Evolutionary conservation across 345 rosid genomes (phyloP).

Genomic region (Pseudoturritis turrita): DNA sequence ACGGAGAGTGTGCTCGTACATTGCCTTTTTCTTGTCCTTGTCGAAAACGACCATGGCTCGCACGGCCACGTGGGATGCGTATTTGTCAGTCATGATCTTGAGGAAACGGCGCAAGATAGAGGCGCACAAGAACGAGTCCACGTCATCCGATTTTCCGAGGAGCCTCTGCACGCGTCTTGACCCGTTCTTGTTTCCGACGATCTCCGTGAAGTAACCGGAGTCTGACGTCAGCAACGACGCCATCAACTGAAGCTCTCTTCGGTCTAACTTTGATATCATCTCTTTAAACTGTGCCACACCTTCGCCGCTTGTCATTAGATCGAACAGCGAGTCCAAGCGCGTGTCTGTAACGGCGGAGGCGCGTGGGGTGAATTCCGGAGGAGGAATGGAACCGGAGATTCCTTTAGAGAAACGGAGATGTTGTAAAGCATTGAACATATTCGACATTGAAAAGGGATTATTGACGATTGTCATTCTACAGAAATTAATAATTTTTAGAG

Average conservation of each 20-base stretch:
- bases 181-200: background rate
- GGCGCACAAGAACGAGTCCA: background rate
- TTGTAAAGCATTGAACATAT: background rate
- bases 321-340: background rate
- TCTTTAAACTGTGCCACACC: background rate
- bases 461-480: background rate
- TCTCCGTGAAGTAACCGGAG: background rate
- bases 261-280: background rate
- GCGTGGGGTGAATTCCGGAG: slow-evolving; percentile 9
- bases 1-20: no score
- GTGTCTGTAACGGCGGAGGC: background rate
- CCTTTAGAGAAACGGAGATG: background rate
- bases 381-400: background rate
- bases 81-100: slow-evolving; percentile 3
- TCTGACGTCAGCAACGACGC: background rate
- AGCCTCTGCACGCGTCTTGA: slow-evolving; percentile 10
- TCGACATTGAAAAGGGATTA: background rate
- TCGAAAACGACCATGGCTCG: slow-evolving; percentile 14
- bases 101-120: slow-evolving; percentile 11
- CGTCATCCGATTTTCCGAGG: slow-evolving; percentile 9
- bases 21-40: background rate
- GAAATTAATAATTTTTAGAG: background rate
- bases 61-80: background rate
- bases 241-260: background rate
- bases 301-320: background rate